Base-by-base conservation (phyloP, 768 basidiomycete species). In the Pleurotus cornucopiae region DNA sequence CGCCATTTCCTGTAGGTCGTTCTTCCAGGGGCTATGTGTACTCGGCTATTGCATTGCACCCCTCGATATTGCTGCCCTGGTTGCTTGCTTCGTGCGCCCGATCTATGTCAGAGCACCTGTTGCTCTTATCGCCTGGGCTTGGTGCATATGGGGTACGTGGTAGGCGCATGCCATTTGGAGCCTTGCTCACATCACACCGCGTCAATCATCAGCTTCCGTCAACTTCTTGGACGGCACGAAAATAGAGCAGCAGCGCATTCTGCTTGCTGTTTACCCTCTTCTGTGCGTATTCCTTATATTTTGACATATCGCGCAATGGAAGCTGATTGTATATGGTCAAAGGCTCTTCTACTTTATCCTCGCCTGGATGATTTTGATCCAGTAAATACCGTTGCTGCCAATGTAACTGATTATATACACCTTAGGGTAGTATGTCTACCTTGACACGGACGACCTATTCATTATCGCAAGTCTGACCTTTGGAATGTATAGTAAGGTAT, bases 341-440 rank as follows among this genome's bases (percentile, higher is more conserved):
- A 92, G 91, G 44, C 75, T 97, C 30, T 96, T 97, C 70, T 97
- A 95, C 67, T 95, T 95, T 71, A 85, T 96, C 62, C 74, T 97
- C 40, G 91, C 93, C 2, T 96, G 94, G 94, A 96, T 96, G 94
- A 95, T 96, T 62, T 76, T 96, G 63, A 95, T 96, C 61, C 91
- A 94, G 70, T 95, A 70, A 70, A 34, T 34, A 34, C 30, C 30
- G 11, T 34, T 34, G 30, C 30, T 34, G 7, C 11, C 30, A 34
- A 11, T 34, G 30, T 34, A 34, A 34, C 30, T 34, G 9, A 34
- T 34, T 7, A 34, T 34, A 34, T 34, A 9, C 11, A 34, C 30
- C 30, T 34, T 34, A 11, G 26, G 30, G 30, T 34, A 6, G 30
- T 34, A 34, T 34, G 30, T 34, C 30, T 11, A 9, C 7, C 30